Evolutionary conservation across 306 rosid species (phyloP), one percentile per base, ranked within the genome.

Genomic region (Cicer yamashitae): DNA sequence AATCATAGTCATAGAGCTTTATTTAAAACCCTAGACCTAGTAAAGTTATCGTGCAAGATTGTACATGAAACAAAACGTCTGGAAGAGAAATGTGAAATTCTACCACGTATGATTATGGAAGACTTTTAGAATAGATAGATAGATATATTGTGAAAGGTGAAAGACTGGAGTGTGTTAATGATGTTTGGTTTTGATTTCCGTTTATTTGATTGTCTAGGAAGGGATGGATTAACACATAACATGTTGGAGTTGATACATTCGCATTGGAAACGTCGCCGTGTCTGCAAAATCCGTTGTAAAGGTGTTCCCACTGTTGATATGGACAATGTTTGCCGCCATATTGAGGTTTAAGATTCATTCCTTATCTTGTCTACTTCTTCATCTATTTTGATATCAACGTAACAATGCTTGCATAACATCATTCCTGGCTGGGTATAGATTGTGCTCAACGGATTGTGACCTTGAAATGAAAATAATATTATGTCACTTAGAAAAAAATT

Each of bases 261-360:
- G 0, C 98, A 94, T 84, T 92, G 97, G 97, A 92, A 79, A 87
- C 84, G 96, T 12, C 64, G 72, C 34, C 87, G 85, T 5, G 91
- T 94, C 12, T 91, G 97, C 84, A 91, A 92, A 86, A 71, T 94
- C 57, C 92, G 91, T 25, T 94, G 98, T 79, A 90, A 89, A 88
- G 98, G 97, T 47, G 96, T 91, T 82, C 98, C 98, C 7, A 94
- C 98, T 11, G 93, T 94, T 11, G 97, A 94, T 82, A 94, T 94
- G 98, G 59, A 84, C 14, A 94, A 94, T 75, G 84, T 94, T 51
- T 94, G 97, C 82, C 87, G 20, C 40, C 96, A 86, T 77, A 77
- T 91, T 67, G 98, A 94, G 98, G 98, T 94, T 50, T 3, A 12
- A 61, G 43, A 18, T 44, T 15, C n/a, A 11, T 76, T 45, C 5